Evolutionary conservation across 176 grass and related monocot genomes (phyloP).

Genomic region (Juncus effusus): DNA sequence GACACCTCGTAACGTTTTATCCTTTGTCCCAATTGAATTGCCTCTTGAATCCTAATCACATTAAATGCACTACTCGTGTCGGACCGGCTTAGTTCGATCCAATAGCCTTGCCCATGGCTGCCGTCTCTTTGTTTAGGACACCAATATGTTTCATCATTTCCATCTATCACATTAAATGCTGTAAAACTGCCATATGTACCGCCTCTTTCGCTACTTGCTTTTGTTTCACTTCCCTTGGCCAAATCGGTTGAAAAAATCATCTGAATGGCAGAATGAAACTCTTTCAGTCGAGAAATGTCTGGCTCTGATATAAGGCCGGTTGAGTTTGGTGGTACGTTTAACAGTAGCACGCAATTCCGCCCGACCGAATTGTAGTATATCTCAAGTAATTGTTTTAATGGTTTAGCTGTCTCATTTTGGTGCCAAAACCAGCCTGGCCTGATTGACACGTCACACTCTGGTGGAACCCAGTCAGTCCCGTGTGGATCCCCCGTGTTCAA

Average conservation of each 20-base stretch:
- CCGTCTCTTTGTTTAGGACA: constrained; percentile 26
- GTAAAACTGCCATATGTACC: constrained; percentile 31
- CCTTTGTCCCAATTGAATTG: constrained; percentile 74
- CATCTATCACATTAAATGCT: constrained; percentile 59
- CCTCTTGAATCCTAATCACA: constrained; percentile 78
- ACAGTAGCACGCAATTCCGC: constrained; percentile 89
- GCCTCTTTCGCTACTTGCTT: constrained; percentile 70
- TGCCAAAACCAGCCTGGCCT: constrained; percentile 97
- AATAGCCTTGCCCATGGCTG: constrained; percentile 37
- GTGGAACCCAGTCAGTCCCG: constrained; percentile 78
- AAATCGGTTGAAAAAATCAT: constrained; percentile 60
- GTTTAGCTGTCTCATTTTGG: constrained; percentile 82
- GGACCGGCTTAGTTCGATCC: constrained; percentile 57
- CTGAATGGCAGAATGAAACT: constrained; percentile 54
- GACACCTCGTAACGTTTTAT: constrained; percentile 53
- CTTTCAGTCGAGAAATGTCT: constrained; percentile 56
- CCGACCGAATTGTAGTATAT: constrained; percentile 97
- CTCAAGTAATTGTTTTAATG: constrained; percentile 45
- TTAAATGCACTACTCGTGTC: constrained; percentile 36
- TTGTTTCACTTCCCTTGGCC: constrained; percentile 43
- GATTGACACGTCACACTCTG: constrained; percentile 96
- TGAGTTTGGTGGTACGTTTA: constrained; percentile 83
- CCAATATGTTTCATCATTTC: constrained; percentile 70
- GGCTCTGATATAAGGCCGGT: constrained; percentile 51
- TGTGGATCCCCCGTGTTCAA: constrained; percentile 64